Evolutionary conservation across 495 filamentous ascomycete species (phyloP).

Genomic region (Podospora pseudopauciseta): DNA sequence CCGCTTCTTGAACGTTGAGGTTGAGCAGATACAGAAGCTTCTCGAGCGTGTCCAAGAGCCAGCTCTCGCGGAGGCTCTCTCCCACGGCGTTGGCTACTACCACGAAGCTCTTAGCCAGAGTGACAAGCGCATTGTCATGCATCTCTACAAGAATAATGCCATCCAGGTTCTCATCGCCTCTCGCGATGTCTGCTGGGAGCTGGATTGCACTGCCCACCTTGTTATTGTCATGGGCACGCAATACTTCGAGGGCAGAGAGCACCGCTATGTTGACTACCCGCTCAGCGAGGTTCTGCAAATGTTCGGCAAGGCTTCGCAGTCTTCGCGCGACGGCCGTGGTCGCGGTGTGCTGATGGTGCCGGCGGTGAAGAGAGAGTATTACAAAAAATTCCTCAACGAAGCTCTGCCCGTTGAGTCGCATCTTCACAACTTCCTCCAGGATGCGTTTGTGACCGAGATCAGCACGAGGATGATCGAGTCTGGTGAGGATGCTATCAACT

Average conservation of each 20-base stretch:
- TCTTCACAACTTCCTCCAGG: slow-evolving; percentile 83
- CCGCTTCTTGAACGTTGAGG: slow-evolving; percentile 78
- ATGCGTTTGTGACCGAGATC: slow-evolving; percentile 95
- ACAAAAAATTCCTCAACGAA: slow-evolving; percentile 98
- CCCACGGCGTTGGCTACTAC: slow-evolving; percentile 94
- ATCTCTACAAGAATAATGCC: slow-evolving; percentile 85
- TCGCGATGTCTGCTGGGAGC: slow-evolving; percentile 93
- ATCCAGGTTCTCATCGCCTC: slow-evolving; percentile 93
- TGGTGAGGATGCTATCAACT: slow-evolving; percentile 96
- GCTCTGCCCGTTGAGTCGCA: slow-evolving; percentile 94
- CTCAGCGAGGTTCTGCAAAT: slow-evolving; percentile 98
- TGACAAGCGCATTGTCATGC: slow-evolving; percentile 90
- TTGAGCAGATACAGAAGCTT: slow-evolving; percentile 76
- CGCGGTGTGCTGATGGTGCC: slow-evolving; percentile 94
- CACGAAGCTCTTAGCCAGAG: slow-evolving; percentile 85
- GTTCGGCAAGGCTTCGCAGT: slow-evolving; percentile 88
- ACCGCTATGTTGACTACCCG: slow-evolving; percentile 96
- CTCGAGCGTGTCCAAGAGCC: slow-evolving; percentile 78
- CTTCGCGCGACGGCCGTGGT: slow-evolving; percentile 70
- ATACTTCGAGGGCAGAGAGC: slow-evolving; percentile 94
- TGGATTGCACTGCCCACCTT: slow-evolving; percentile 80
- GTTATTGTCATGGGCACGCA: slow-evolving; percentile 99
- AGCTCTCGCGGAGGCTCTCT: slow-evolving; percentile 84
- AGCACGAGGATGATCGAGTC: slow-evolving; percentile 90
- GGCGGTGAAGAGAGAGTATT: slow-evolving; percentile 90